Base-by-base conservation (phyloP, 1,284 basidiomycete genomes). In the Trichosporon coremiiforme region DNA sequence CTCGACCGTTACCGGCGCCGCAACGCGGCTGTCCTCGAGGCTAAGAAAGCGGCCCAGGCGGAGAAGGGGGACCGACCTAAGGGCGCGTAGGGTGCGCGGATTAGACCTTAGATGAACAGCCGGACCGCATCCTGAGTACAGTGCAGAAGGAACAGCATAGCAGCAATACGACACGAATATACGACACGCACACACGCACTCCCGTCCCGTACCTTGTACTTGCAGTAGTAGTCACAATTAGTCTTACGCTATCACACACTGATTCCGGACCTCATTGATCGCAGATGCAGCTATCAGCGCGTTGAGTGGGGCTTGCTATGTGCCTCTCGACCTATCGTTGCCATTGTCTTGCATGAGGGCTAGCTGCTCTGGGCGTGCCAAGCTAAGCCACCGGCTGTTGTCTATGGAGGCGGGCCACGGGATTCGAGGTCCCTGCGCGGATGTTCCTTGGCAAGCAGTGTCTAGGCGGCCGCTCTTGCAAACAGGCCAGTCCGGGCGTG, bases 61-160 rank as follows among this genome's bases (percentile, higher is more conserved):
- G 60, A 36, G 72, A 74, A 13, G 73, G 71, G 65, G 70, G 71
- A 0, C 65, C 71, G 20, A 70, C 71, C 20, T 25, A 25, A 53
- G 20, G 22, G 50, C 50, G n/a, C 50, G n/a, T 53, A 22, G 22
- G 50, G 50, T 8, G 50, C n/a, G 50, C 41, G 41, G 8, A 45
- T 45, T 45, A 45, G 41, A n/a, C 41, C 41, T 45, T 45, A 45
- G 17, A 45, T 17, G 12, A n/a, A 15, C 9, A 8, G 6, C 17
- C 41, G n/a, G n/a, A 6, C 41, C 12, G 13, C n/a, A 12, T n/a
- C 3, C 17, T 25, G 36, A 38, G 36, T 13, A 38, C 9, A 38
- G 36, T 10, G 36, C 41, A n/a, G 17, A 13, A 45, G 15, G 2
- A 15, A 45, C 17, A n/a, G 15, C 41, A 45, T 38, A 8, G 17